Conservation (phyloP, 2,329 filamentous ascomycete species). For the Trichoderma aggressivum region DNA sequence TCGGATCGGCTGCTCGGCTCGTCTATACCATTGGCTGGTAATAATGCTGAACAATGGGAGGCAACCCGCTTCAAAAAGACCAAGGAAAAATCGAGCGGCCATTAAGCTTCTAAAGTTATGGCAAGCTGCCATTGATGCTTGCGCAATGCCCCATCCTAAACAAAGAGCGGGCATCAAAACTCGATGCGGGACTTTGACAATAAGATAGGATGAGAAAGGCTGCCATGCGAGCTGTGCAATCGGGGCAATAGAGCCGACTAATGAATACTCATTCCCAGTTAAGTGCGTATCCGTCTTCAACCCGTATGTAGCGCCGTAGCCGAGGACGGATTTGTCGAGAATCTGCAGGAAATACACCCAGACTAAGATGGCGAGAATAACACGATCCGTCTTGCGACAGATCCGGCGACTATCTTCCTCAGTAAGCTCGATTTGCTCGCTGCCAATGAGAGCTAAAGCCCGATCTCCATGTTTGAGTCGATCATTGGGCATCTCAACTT, state of each 20-base stretch:
- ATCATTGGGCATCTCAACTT: neutral
- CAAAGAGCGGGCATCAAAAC: conserved; percentile 53
- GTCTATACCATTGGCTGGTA: conserved; percentile 46
- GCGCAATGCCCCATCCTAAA: conserved; percentile 44
- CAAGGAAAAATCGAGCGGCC: neutral
- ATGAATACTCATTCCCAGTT: conserved; percentile 52
- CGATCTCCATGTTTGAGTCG: neutral
- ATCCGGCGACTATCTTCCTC: conserved; percentile 41
- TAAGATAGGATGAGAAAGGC: conserved; percentile 56
- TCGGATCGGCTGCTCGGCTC: conserved; percentile 57
- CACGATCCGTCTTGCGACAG: conserved; percentile 57
- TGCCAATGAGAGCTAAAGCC: neutral
- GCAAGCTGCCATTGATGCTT: conserved; percentile 45
- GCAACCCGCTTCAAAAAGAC: conserved; percentile 50
- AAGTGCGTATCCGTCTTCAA: conserved; percentile 48
- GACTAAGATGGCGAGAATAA: conserved; percentile 52
- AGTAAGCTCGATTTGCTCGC: conserved; percentile 15
- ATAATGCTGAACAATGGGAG: conserved; percentile 47
- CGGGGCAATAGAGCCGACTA: conserved; percentile 54
- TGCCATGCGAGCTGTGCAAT: conserved; percentile 61
- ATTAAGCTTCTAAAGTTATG: conserved; percentile 38
- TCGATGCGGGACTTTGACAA: conserved; percentile 58
- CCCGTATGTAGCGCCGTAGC: conserved; percentile 56
- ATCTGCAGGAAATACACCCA: conserved; percentile 58
- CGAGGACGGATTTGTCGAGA: conserved; percentile 56